Evolutionary conservation across 345 rosid genomes (phyloP), one percentile per base, ranked within the genome.

Genomic region (Hibiscus trionum): DNA sequence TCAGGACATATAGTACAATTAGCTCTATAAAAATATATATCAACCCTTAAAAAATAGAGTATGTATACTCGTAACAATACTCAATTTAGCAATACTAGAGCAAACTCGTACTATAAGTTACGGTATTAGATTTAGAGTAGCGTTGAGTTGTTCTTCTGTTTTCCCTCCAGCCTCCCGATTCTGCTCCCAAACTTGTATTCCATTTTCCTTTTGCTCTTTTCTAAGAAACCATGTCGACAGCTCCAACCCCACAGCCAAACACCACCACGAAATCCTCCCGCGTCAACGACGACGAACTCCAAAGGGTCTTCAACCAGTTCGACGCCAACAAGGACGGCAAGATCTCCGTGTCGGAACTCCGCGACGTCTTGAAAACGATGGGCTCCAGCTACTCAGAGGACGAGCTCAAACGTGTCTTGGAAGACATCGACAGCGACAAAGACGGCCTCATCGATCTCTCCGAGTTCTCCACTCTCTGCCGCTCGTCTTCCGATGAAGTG

Each of bases 291-390:
- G 85, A 84, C 27, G 88, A 93, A 75, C 86, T 93, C 15, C 76
- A 81, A 79, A 82, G 60, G 39, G 84, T 93, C 31, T 93, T 93
- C 82, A 37, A 89, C 74, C 92, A 87, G 70, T 93, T 93, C 81
- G 98, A 93, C 61, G 27, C 90, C 72, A 91, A 93, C 82, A 79
- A 84, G 72, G 98, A 93, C 78, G 98, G 98, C 27, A 88, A 82
- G 90, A 91, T 93, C 98, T 93, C 97, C 21, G 73, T 74, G 2
- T 2, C 27, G 1, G 98, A 93, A 69, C 96, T 93, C 66, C 80
- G 86, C 37, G 82, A 75, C 19, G 94, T 93, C 8, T 68, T 93
- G 62, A 84, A 85, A 27, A 75, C 97, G 52, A 77, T 84, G 85
- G 96, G 96, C 5, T 79, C 96, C 4, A 39, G 75, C 50, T 82